Base-by-base conservation (phyloP, 2,329 filamentous ascomycete genomes). In the Aaosphaeria arxii region DNA sequence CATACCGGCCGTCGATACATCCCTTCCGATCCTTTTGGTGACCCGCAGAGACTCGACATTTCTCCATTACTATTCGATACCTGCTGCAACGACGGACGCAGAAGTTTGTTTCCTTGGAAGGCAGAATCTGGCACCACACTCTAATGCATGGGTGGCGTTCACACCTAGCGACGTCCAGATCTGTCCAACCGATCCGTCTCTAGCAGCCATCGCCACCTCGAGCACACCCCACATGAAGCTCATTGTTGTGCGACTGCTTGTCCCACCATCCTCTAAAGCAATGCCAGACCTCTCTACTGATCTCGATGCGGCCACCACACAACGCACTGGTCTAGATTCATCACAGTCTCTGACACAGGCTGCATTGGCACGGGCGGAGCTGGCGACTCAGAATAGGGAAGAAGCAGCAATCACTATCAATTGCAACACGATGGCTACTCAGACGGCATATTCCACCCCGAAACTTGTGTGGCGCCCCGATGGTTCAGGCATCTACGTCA, bases 111-210 rank as follows among this genome's bases (percentile, higher is more conserved):
- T 80, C 6, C 66, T 82, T 4, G 81, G 81, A 28, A 74, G 73
- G 49, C 82, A 85, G 55, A 84, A 84, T 53, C 73, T 85, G 3
- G 80, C 82, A 6, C 82, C 82, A 1, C 77, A 82, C 57, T 83
- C 81, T 3, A 84, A 81, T 58, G 75, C 82, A n/a, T 86, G 83
- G 83, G 68, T 83, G 11, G 75, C 80, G 1, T 86, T 85, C 59
- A 83, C 81, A 0, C 82, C 83, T 0, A 78, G 80, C 5, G 77
- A 77, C 40, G 69, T 86, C 17, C 76, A 80, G 6, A 60, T 81
- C 1, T 80, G 74, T 48, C 83, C 83, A 0, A 74, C 69, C 2
- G 78, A 85, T 55, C 68, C 77, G 1, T 72, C 72, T 4, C 60
- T 86, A 1, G 54, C 84, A 1, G 83, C 83, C 1, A 74, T 86